Conservation (phyloP, 2,329 filamentous ascomycete genomes). For the Mariannaea elegans region DNA sequence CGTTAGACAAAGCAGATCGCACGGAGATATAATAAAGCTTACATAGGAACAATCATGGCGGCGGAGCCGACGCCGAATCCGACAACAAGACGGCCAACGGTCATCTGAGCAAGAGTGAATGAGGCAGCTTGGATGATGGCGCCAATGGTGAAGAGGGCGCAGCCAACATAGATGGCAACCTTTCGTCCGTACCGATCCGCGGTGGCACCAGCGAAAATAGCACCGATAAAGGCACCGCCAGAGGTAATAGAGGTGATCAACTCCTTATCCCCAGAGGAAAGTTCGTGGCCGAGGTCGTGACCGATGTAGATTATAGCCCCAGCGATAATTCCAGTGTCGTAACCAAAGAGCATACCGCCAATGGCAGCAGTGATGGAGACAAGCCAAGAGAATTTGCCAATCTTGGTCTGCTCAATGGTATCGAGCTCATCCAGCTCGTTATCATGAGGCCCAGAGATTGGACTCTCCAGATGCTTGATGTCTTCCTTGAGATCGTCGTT, state of each 20-base stretch:
- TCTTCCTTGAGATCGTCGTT: constrained; percentile 30
- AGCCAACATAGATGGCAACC: constrained; percentile 40
- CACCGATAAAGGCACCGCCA: constrained; percentile 44
- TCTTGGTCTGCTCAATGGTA: constrained; percentile 36
- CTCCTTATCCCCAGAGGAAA: constrained; percentile 56
- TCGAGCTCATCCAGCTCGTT: constrained; percentile 36
- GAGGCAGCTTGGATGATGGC: constrained; percentile 39
- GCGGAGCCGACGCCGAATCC: constrained; percentile 59
- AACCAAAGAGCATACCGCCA: constrained; percentile 50
- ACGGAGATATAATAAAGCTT: constrained; percentile 1
- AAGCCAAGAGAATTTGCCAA: constrained; percentile 38
- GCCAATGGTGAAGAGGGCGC: constrained; percentile 37
- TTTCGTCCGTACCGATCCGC: constrained; percentile 41
- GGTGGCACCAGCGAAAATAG: constrained; percentile 39
- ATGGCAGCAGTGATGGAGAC: constrained; percentile 42
- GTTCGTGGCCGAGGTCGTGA: constrained; percentile 47
- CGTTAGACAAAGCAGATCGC: constrained; percentile 2
- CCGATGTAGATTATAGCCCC: constrained; percentile 42
- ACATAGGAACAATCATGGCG: constrained; percentile 54
- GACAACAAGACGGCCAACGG: constrained; percentile 51
- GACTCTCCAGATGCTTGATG: constrained; percentile 34
- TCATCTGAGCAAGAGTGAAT: constrained; percentile 40
- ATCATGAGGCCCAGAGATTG: constrained; percentile 22
- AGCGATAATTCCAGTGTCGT: constrained; percentile 51
- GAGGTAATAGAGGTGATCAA: constrained; percentile 61